Evolutionary conservation across 257 asterid species (phyloP), one percentile per base, ranked within the genome.

Genomic region (Forsythia suspensa): DNA sequence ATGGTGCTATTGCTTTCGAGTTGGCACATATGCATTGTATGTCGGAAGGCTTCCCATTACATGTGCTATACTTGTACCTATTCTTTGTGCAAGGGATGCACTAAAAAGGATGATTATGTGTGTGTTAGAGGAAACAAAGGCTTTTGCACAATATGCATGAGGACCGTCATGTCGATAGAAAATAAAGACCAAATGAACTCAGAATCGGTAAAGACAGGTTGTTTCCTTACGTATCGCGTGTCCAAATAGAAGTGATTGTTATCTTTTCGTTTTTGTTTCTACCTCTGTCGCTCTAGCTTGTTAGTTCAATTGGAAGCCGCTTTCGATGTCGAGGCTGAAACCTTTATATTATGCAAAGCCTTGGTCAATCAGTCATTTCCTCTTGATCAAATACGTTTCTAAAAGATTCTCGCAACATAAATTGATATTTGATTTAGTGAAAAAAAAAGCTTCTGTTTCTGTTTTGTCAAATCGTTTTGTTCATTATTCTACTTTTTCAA

Each of bases 1-100:
- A 36, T 71, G 70, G 76, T 76, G 74, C 74, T 63, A 46, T 77
- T 82, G 78, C 71, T 88, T 87, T 81, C 96, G 93, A 98, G 99
- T 79, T 95, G 99, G 99, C 99, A 95, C 87, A 95, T 95, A 79
- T 95, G 99, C 79, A 93, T 96, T 80, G 96, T 84, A 79, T 95
- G 99, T 78, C 88, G 0, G 80, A 95, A 88, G 87, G 71, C 91
- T 71, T 84, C 99, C 70, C 88, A 90, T 75, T 91, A 88, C 74
- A 81, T 85, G 89, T 95, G 99, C 93, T 95, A 93, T 85, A 93
- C 97, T 36, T 95, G 99, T 81, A 90, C 99, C 5, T 95, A 91
- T 85, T 92, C 99, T 16, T 84, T 95, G 89, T 95, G 99, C 92
- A 93, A 91, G 24, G 86, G 90, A 52, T 95, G 99, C 77, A 87